These are phyloP conservation scores for Pelargonium fulgidum DNA, from an alignment of 441 rosid genomes.

Conservation along the genomic window DNA sequence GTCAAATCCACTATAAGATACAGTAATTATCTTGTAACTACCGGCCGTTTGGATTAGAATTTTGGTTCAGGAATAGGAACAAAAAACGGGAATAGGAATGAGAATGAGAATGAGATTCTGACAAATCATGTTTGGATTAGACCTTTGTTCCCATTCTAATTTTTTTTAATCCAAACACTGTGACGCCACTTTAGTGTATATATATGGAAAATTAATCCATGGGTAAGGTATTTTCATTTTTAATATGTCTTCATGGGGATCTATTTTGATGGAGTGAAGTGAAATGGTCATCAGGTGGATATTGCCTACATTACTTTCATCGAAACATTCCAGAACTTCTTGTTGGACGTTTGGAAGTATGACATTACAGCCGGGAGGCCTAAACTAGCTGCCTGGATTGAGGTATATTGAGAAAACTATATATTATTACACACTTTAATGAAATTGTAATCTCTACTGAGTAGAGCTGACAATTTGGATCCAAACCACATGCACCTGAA, in stretches of 20 bases:
- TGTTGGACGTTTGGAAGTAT: constrained; percentile 40
- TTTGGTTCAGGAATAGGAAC: no score
- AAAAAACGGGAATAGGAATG: neutral
- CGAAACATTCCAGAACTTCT: constrained; percentile 51
- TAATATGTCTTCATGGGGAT: neutral
- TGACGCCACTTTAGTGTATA: no score
- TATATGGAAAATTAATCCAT: no score
- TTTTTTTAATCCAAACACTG: no score
- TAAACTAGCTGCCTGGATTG: constrained; percentile 63
- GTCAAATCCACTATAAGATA: no score
- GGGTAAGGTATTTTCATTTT: neutral
- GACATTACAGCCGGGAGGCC: constrained; percentile 72
- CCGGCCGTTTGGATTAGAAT: no score
- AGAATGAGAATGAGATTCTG: no score
- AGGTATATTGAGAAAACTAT: constrained; percentile 34
- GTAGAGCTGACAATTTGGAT: neutral
- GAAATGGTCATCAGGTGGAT: constrained; percentile 46
- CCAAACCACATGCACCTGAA: no score
- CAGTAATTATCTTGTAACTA: neutral
- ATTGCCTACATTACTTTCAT: constrained; percentile 62
- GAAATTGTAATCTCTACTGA: neutral
- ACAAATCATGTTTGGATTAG: no score
- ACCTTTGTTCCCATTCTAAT: no score
- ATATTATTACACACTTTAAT: neutral
- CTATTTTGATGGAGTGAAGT: neutral